Percentiles rank a stretch among this genome's conserved stretches.
These are phyloP conservation scores for Tillandsia fasciculata DNA, from an alignment of 176 grass and related monocot genomes.

Conservation along the genomic window DNA sequence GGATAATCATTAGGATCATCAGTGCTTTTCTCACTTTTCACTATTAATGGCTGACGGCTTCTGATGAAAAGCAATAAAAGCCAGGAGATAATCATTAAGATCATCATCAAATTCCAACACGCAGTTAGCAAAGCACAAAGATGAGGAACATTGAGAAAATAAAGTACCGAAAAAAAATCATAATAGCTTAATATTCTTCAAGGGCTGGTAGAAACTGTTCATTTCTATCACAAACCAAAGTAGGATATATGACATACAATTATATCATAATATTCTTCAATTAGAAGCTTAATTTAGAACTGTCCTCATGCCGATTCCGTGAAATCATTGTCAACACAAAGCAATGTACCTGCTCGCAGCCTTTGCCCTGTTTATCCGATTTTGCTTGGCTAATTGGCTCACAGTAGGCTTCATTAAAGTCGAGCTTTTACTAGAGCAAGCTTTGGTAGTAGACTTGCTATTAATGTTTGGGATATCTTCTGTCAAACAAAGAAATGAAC, in stretches of 20 bases:
- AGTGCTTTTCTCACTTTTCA: conserved; percentile 38
- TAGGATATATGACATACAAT: too few relatives aligned
- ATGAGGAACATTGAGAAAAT: not conserved
- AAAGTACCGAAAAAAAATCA: too few relatives aligned
- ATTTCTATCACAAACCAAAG: too few relatives aligned
- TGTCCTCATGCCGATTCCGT: not conserved
- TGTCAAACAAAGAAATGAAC: conserved; percentile 1
- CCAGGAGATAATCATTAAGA: not conserved
- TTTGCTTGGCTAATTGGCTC: conserved; percentile 80
- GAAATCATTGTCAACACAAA: not conserved
- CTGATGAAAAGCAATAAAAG: conserved; percentile 30
- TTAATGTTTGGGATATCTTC: conserved; percentile 21
- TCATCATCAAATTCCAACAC: too few relatives aligned
- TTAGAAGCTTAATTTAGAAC: not conserved
- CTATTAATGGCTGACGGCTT: conserved; percentile 32
- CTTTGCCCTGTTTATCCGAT: conserved; percentile 21
- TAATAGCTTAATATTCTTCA: too few relatives aligned
- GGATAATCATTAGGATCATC: conserved; percentile 46
- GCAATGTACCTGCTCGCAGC: conserved; percentile 29
- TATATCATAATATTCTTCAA: too few relatives aligned
- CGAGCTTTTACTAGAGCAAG: conserved; percentile 39
- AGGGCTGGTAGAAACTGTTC: too few relatives aligned
- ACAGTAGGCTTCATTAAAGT: conserved; percentile 91
- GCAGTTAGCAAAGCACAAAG: not conserved
- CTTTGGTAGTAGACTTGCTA: conserved; percentile 21